Conservation (phyloP, 2,329 filamentous ascomycete genomes). For the Conoideocrella luteorostrata region DNA sequence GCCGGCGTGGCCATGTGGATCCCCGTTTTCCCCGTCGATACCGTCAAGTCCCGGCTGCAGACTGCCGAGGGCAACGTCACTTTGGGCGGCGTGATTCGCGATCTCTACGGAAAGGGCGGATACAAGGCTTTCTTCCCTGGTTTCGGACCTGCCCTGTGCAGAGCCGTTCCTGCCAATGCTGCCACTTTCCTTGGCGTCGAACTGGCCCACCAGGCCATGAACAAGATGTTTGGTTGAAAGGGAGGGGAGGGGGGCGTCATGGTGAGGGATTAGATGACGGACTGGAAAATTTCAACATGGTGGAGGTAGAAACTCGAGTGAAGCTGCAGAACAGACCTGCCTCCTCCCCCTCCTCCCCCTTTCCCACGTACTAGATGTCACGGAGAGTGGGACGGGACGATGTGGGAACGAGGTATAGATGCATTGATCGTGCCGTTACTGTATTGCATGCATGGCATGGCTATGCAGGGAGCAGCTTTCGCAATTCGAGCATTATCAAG, state of each 20-base stretch:
- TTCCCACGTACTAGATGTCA: too few species aligned
- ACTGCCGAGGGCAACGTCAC: conserved; percentile 81
- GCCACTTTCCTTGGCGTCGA: conserved; percentile 89
- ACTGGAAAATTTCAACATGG: neutral
- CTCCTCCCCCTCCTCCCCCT: too few species aligned
- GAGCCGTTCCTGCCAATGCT: conserved; percentile 92
- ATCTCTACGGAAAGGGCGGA: conserved; percentile 79
- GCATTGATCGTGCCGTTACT: too few species aligned
- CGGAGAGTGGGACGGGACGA: too few species aligned
- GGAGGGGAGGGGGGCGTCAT: too few species aligned
- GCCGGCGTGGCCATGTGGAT: conserved; percentile 99
- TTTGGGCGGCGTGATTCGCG: conserved; percentile 69
- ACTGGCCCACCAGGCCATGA: conserved; percentile 77
- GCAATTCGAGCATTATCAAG: too few species aligned
- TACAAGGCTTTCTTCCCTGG: conserved; percentile 94
- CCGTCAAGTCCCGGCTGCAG: conserved; percentile 90
- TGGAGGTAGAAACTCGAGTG: too few species aligned
- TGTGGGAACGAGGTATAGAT: too few species aligned
- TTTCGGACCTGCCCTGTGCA: conserved; percentile 83
- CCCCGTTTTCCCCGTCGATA: conserved; percentile 95
- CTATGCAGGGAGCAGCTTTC: too few species aligned
- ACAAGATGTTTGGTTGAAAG: conserved; percentile 55
- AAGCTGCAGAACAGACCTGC: too few species aligned
- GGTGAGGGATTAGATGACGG: too few species aligned
- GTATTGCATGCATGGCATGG: too few species aligned